Evolutionary conservation across 2,329 filamentous ascomycete genomes (phyloP), one percentile per base, ranked within the genome.

Genomic region (Endoconidiophora laricicola): DNA sequence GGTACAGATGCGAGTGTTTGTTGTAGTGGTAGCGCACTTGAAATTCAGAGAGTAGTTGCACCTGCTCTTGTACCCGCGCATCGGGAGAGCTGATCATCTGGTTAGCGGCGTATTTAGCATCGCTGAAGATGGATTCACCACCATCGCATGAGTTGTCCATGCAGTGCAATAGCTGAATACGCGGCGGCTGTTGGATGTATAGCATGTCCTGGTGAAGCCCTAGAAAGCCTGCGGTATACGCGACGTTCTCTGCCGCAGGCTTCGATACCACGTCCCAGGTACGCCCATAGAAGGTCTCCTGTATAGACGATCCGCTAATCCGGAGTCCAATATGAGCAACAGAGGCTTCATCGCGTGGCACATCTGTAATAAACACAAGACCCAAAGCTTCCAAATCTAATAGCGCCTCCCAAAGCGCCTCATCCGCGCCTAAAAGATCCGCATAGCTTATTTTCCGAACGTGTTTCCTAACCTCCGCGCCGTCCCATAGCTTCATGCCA

Each of bases 121-220:
- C 88, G 53, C 78, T 79, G 66, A 96, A 98, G 48, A 94, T 71
- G 1, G 86, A 94, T 58, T 86, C 81, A 44, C 90, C 91, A 16
- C 90, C 90, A 0, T 73, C 66, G 56, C 79, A 81, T 1, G 79
- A 81, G 58, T 93, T 94, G 55, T 83, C 75, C 40, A 96, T 71
- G 60, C 87, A 95, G 65, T 96, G 91, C 3, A 96, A 76, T 22
- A 96, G 69, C 64, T 98, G 90, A 47, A 91, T 76, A 29, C 81
- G 78, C 0, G 90, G 90, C 2, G 85, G 79, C 46, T 85, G 76
- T 12, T 74, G 67, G 65, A 91, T 81, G 66, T 96, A 96, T 50
- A 95, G 72, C 39, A 96, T 73, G 61, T 96, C 91, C 76, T 94
- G 91, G 66, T 98, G 91, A 44, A 95, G 79, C 14, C 84, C 85